A percentile compares a stretch with the other conserved stretches of the same genome.
Conservation (phyloP, 805 yeast species). For the Metschnikowia henanensis region DNA sequence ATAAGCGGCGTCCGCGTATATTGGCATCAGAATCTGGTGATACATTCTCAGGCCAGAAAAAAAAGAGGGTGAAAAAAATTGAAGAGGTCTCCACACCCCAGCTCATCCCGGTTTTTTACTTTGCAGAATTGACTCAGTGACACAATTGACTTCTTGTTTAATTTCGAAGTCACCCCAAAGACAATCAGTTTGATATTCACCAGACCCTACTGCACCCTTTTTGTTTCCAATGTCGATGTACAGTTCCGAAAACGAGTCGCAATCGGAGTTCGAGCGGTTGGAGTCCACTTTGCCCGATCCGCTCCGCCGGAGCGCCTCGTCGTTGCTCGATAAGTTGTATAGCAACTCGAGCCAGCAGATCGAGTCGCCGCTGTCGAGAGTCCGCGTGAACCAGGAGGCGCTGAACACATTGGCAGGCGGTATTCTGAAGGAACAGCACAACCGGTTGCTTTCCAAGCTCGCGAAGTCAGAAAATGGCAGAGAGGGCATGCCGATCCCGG, state of each 20-base stretch:
- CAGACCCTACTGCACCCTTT: no score
- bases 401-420: slow-evolving; percentile 14
- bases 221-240: slow-evolving; percentile 8
- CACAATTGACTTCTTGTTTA: no score
- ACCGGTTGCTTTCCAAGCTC: slow-evolving; percentile 29
- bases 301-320: slow-evolving; percentile 38
- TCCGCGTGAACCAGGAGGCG: slow-evolving; percentile 20
- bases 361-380: slow-evolving; percentile 25
- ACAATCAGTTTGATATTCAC: neutral
- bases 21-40: neutral
- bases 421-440: slow-evolving; percentile 19
- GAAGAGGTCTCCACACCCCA: neutral
- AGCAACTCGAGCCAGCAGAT: slow-evolving; percentile 18
- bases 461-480: slow-evolving; percentile 35
- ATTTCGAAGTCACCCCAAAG: no score
- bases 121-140: no score
- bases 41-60: neutral
- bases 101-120: no score
- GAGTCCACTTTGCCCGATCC: slow-evolving; percentile 43
- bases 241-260: slow-evolving; percentile 24
- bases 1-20: neutral
- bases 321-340: slow-evolving; percentile 34
- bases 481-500: slow-evolving; percentile 48
- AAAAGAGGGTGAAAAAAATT: neutral
- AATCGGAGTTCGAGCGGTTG: slow-evolving; percentile 39